Percentiles rank a stretch among this genome's conserved stretches.
These are phyloP conservation scores for Yamadazyma buinensis DNA, from an alignment of 1,139 yeast species.

Conservation along the genomic window DNA sequence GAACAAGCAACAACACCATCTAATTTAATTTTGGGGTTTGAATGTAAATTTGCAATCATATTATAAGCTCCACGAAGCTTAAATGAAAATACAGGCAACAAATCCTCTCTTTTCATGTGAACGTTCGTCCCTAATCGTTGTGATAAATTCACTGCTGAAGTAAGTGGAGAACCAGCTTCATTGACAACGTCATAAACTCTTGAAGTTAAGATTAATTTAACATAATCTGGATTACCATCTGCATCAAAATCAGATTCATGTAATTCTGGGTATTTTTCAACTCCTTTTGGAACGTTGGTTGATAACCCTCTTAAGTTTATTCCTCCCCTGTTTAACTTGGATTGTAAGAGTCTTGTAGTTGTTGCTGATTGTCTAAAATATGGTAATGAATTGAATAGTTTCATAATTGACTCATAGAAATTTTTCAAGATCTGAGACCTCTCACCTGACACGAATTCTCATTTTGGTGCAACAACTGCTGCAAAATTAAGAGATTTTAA, in stretches of 20 bases:
- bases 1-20: constrained; percentile 97
- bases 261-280: constrained; percentile 44
- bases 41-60: constrained; percentile 83
- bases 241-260: constrained; percentile 47
- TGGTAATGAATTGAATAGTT: background rate
- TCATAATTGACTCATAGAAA: constrained; percentile 1
- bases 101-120: constrained; percentile 82
- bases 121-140: constrained; percentile 71
- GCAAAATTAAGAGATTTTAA: too few species aligned
- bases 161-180: constrained; percentile 72
- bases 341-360: background rate
- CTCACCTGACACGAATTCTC: too few species aligned
- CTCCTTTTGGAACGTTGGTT: background rate
- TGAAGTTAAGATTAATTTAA: constrained; percentile 83
- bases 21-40: constrained; percentile 53
- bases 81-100: constrained; percentile 92
- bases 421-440: too few species aligned
- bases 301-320: background rate
- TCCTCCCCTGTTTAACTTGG: background rate
- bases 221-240: constrained; percentile 85
- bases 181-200: constrained; percentile 92
- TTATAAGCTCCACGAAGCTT: constrained; percentile 97
- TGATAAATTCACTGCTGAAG: constrained; percentile 71
- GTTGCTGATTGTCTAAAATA: background rate
- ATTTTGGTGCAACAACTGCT: too few species aligned